Evolutionary conservation across 108 stramenopile genomes (phyloP).

Genomic region (Cyclotella baltica): DNA sequence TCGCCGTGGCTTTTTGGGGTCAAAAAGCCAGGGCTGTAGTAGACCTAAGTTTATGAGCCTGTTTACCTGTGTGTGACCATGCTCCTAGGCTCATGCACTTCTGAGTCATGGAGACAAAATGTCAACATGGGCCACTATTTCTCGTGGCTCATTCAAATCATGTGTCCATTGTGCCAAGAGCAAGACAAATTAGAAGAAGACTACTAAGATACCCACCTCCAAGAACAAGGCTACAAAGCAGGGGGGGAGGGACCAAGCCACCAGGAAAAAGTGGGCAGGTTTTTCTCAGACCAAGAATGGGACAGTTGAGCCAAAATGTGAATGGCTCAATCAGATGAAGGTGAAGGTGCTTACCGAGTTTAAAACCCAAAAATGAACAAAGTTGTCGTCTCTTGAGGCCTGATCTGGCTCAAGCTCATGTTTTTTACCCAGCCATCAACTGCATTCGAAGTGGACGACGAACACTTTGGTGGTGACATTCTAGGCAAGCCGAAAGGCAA

Average conservation of each 20-base stretch:
- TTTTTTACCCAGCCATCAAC: too few species aligned
- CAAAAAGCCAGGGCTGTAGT: too few species aligned
- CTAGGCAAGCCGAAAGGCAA: too few species aligned
- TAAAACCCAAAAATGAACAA: neutral
- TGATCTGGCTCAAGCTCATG: neutral
- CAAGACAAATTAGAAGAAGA: slow-evolving; percentile 39
- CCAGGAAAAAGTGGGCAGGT: too few species aligned
- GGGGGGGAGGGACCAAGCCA: too few species aligned
- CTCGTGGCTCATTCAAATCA: slow-evolving; percentile 27
- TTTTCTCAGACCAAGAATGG: too few species aligned
- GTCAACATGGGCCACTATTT: slow-evolving; percentile 4
- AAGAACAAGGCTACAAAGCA: neutral
- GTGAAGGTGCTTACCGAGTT: neutral
- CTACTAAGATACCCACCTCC: neutral
- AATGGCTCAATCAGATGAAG: neutral
- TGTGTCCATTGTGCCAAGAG: slow-evolving; percentile 31
- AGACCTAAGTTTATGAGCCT: too few species aligned
- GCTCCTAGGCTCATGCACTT: slow-evolving; percentile 37
- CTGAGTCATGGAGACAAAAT: slow-evolving; percentile 32
- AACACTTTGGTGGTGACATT: too few species aligned
- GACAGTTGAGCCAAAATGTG: neutral
- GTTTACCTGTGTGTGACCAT: too few species aligned
- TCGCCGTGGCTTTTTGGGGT: too few species aligned
- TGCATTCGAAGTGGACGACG: too few species aligned
- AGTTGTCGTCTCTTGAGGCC: neutral